A percentile compares a stretch with the other conserved stretches of the same genome.
These are phyloP conservation scores for Protomyces lactucae-debilis DNA, from an alignment of 1,139 yeast genomes.

Conservation along the genomic window DNA sequence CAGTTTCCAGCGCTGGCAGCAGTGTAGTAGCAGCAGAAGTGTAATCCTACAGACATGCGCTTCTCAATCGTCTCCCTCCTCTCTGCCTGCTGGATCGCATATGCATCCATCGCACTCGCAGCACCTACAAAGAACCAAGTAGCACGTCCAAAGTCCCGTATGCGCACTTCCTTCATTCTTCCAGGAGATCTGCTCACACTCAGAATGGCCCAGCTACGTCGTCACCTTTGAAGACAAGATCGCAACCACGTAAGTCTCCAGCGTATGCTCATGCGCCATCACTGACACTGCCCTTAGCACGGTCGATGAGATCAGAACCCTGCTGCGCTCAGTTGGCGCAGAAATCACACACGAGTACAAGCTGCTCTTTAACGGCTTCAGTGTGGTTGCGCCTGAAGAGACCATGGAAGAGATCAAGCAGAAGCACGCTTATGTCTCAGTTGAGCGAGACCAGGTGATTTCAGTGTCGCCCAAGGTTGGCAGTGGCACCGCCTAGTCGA, in stretches of 20 bases:
- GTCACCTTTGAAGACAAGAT: background rate
- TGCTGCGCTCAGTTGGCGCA: background rate
- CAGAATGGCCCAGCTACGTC: background rate
- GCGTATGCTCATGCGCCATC: no score
- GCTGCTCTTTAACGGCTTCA: slow-evolving; percentile 6
- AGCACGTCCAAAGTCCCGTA: slow-evolving; percentile 17
- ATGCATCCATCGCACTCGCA: background rate
- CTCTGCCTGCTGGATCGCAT: background rate
- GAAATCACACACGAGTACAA: slow-evolving; percentile 17
- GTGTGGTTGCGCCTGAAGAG: slow-evolving; percentile 10
- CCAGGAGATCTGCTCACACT: no score
- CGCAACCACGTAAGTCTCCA: background rate
- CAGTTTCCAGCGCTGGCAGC: no score
- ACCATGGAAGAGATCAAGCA: background rate
- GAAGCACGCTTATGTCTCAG: background rate
- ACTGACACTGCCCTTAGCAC: background rate
- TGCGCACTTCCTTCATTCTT: background rate
- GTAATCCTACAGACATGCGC: background rate
- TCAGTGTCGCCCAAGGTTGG: background rate
- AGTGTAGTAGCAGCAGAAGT: no score
- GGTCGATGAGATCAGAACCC: background rate
- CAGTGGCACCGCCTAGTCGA: no score
- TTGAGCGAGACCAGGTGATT: slow-evolving; percentile 16
- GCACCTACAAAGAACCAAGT: slow-evolving; percentile 11
- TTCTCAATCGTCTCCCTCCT: background rate